These are phyloP conservation scores for Irpex sp. DNA, from an alignment of 1,284 basidiomycete species.

Conservation along the genomic window DNA sequence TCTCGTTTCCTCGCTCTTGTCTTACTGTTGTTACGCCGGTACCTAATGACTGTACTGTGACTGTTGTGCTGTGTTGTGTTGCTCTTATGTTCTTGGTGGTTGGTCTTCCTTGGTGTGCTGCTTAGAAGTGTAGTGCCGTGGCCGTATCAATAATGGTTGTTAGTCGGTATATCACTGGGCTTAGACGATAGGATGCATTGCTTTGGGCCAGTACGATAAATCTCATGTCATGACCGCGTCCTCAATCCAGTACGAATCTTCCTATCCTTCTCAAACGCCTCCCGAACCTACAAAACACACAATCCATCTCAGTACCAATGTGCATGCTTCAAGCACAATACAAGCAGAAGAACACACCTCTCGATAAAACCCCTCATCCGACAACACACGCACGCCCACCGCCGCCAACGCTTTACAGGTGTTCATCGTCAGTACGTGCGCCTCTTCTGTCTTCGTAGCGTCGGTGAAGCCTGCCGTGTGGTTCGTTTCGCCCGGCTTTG, in stretches of 20 bases:
- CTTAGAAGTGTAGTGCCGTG: no score
- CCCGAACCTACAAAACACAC: not conserved
- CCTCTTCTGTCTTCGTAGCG: not conserved
- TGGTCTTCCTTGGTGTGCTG: no score
- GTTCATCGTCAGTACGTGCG: slow-evolving; percentile 26
- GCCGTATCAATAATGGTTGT: no score
- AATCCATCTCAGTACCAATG: not conserved
- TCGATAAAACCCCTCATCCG: slow-evolving; percentile 51
- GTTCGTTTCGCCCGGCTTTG: not conserved
- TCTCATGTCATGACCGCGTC: not conserved
- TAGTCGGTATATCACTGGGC: no score
- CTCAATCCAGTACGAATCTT: not conserved
- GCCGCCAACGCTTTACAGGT: slow-evolving; percentile 60
- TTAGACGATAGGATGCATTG: no score
- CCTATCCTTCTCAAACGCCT: not conserved
- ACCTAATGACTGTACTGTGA: no score
- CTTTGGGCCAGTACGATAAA: not conserved
- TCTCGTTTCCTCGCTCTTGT: no score
- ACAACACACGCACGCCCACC: slow-evolving; percentile 53
- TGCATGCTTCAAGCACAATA: not conserved
- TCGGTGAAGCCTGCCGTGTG: not conserved
- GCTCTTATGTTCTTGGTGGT: no score
- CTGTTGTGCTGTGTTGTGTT: no score
- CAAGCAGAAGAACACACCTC: slow-evolving; percentile 33
- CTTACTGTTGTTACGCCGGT: no score